Percentiles rank a stretch among this genome's conserved stretches.
These are phyloP conservation scores for Phaeomoniella chlamydospora DNA, from an alignment of 2,329 filamentous ascomycete species.

Conservation along the genomic window DNA sequence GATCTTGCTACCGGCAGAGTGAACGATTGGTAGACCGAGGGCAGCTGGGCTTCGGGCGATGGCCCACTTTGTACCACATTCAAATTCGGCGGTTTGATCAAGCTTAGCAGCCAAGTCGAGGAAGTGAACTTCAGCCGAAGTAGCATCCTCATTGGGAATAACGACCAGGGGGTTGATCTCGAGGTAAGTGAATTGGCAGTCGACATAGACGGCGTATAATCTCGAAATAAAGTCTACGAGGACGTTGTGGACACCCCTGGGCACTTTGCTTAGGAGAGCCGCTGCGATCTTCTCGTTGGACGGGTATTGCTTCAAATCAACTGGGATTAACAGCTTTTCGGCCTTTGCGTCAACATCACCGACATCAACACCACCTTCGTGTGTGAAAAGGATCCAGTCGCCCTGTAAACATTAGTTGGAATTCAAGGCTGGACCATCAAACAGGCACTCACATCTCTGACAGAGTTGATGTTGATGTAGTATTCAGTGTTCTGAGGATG, in stretches of 20 bases:
- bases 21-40: conserved; percentile 66
- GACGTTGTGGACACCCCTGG: conserved; percentile 91
- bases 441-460: conserved; percentile 86
- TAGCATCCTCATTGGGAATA: conserved; percentile 83
- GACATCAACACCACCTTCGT: conserved; percentile 98
- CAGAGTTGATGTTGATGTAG: conserved; percentile 99
- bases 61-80: conserved; percentile 98
- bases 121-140: conserved; percentile 92
- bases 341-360: conserved; percentile 98
- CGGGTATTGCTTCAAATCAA: conserved; percentile 86
- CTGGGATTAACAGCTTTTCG: conserved; percentile 94
- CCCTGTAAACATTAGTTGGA: conserved; percentile 43
- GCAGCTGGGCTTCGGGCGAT: conserved; percentile 82
- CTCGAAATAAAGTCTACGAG: conserved; percentile 98
- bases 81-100: conserved; percentile 97
- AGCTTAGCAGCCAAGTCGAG: conserved; percentile 96
- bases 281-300: conserved; percentile 88
- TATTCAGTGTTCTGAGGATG: conserved; percentile 94
- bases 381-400: conserved; percentile 99
- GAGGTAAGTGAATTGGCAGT: conserved; percentile 99
- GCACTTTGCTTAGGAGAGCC: conserved; percentile 80
- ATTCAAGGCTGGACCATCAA: too few species aligned
- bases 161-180: conserved; percentile 99
- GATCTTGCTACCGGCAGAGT: conserved; percentile 57
- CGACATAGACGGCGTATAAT: conserved; percentile 96